Base-by-base conservation (phyloP, 345 rosid genomes). In the Acer saccharum region DNA sequence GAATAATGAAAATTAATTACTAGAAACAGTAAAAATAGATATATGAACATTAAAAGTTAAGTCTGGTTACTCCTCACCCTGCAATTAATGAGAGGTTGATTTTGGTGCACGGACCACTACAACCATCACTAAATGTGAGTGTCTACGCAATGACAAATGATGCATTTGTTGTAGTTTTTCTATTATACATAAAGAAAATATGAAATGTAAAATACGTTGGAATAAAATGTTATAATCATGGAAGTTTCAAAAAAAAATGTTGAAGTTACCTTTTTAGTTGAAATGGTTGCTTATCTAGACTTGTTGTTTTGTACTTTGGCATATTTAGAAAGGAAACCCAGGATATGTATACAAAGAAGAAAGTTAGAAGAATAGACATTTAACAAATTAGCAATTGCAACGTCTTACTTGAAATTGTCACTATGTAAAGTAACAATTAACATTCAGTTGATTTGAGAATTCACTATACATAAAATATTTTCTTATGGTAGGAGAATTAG, bases 241-340 rank as follows among this genome's bases (percentile, higher is more conserved):
- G 0, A 32, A 32, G 4, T 32, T 32, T 43, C n/a, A 9, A 9
- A 14, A 9, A 2, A 50, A 20, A 70, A 20, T 58, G 54, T 35
- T 27, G 7, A 2, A 39, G n/a, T 65, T 84, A 92, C 99, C 98
- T 90, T 85, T 93, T 93, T 25, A 95, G 82, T 32, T 76, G 75
- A 85, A 93, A 95, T 0, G 98, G 98, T 76, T 89, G 92, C 79
- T 82, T 84, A 77, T 86, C 76, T 16, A 95, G 88, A 75, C 85
- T 79, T 74, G 96, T 97, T 23, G 84, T 88, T 87, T 93, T 93
- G 84, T 82, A 92, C 27, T 85, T 92, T 12, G 84, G 92, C 72
- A 69, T 76, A 71, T 92, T 94, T 3, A 93, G 80, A 89, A 93
- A 93, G 41, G 96, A 85, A 78, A 93, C 77, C 97, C 93, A 83